phyloP scores from a whole-genome alignment of 768 basidiomycete species.

The Leucocoprinus birnbaumii region DNA sequence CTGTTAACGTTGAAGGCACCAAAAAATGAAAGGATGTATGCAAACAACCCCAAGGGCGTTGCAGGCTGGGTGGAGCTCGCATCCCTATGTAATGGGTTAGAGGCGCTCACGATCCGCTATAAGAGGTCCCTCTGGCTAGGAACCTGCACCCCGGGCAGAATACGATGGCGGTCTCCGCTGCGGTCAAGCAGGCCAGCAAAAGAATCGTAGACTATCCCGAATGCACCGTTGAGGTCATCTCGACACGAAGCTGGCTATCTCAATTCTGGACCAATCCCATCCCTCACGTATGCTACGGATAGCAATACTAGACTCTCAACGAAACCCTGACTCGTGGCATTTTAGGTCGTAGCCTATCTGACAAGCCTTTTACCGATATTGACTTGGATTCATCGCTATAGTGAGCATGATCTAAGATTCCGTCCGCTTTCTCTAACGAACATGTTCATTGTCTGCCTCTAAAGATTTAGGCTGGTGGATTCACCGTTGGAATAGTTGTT shows the following conservation, averaged over 20 bases:
- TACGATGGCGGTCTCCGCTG: slow-evolving; percentile 10
- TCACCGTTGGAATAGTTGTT: slow-evolving; percentile 93
- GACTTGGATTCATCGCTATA: slow-evolving; percentile 85
- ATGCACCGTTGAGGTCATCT: slow-evolving; percentile 53
- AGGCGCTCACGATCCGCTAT: too few species aligned
- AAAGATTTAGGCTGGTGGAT: slow-evolving; percentile 77
- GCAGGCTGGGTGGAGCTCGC: too few species aligned
- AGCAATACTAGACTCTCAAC: not conserved
- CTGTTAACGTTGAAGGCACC: too few species aligned
- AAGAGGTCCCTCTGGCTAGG: too few species aligned
- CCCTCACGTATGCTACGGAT: slow-evolving; percentile 40
- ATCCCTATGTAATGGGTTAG: too few species aligned
- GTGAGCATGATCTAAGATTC: slow-evolving; percentile 36
- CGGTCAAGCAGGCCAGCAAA: slow-evolving; percentile 51
- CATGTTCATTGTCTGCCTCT: not conserved
- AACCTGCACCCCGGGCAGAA: too few species aligned
- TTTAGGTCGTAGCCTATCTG: slow-evolving; percentile 63
- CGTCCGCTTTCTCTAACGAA: not conserved
- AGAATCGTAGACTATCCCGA: slow-evolving; percentile 60
- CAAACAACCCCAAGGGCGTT: too few species aligned
- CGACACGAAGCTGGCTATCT: slow-evolving; percentile 52
- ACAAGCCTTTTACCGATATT: slow-evolving; percentile 79
- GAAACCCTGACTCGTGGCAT: not conserved
- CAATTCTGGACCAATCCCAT: slow-evolving; percentile 41
- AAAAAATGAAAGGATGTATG: too few species aligned